Base-by-base conservation (phyloP, 805 yeast species). In the Groenewaldozyma tartarivorans region DNA sequence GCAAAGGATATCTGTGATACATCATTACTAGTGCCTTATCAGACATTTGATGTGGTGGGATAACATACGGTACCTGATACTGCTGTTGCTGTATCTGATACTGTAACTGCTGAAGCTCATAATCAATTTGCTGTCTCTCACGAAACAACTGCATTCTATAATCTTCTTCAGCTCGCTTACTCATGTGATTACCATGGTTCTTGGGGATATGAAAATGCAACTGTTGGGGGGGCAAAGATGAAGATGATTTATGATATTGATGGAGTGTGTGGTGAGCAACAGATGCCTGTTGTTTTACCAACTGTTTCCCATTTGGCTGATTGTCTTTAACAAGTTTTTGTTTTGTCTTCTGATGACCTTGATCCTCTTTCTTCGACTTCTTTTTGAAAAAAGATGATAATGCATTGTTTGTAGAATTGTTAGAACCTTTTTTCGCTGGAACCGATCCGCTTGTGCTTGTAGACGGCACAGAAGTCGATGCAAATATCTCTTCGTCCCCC, bases 1-100 rank as follows among this genome's bases (percentile, higher is more conserved):
- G 96, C 35, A 92, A 78, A 0, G 97, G 96, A 59, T 84, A 82
- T 48, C 98, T 68, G 53, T 61, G 64, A 48, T 59, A 51, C 60
- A 58, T 50, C 66, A 61, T 61, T 35, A 58, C 55, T 44, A 50
- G 40, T 27, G 62, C 51, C 39, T 56, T 50, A 40, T 60, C 63
- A 21, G 57, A 50, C 39, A 54, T 47, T 44, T 60, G 64, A 41
- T 60, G 62, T 4, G 60, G 53, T 13, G 64, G 64, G 32, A 60
- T 60, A 30, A 53, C 56, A 45, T 60, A 60, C 6, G 64, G 64
- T 32, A 36, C 30, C 36, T 35, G 43, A 35, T 35, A 34, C 29
- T 36, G 41, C 36, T 44, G 48, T 27, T 49, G 50, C 38, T 48
- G 50, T 16, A 35, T 40, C 37, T 43, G 44, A 20, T 44, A 36